Percentiles rank a stretch among this genome's conserved stretches.
Evolutionary conservation across 768 basidiomycete genomes (phyloP).

Genomic region (Lepiota venenata): DNA sequence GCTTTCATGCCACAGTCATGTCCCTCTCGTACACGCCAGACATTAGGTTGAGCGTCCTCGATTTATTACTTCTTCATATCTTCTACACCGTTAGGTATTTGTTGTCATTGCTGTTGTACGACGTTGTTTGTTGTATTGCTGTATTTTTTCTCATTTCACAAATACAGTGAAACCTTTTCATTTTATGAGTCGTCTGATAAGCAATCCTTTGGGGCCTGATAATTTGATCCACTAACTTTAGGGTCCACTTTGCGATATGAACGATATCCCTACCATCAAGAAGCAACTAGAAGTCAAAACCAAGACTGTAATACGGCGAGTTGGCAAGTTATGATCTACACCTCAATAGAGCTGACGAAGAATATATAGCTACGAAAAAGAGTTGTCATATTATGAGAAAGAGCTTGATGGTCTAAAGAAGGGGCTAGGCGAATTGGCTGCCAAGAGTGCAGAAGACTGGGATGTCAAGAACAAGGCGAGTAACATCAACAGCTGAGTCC

Average conservation of each 20-base stretch:
- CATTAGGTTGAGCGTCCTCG: conserved; percentile 9
- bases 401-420: conserved; percentile 59
- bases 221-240: not conserved
- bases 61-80: not conserved
- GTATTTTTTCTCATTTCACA: conserved; percentile 6
- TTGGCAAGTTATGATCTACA: not conserved
- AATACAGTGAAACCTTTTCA: conserved; percentile 10
- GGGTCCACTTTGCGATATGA: conserved; percentile 32
- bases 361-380: conserved; percentile 57
- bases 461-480: conserved; percentile 69
- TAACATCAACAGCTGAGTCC: conserved; percentile 4
- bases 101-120: conserved; percentile 36
- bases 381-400: conserved; percentile 58
- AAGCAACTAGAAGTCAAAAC: conserved; percentile 79
- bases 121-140: conserved; percentile 21
- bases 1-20: conserved; percentile 11
- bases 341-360: not conserved
- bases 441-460: conserved; percentile 70
- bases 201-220: not conserved
- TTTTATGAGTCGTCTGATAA: conserved; percentile 4
- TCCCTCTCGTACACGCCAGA: conserved; percentile 3
- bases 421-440: conserved; percentile 61
- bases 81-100: not conserved
- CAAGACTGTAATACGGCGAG: conserved; percentile 61
- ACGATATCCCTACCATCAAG: conserved; percentile 43